Evolutionary conservation across 2,329 filamentous ascomycete species (phyloP).

Genomic region (Aspergillus sp.): DNA sequence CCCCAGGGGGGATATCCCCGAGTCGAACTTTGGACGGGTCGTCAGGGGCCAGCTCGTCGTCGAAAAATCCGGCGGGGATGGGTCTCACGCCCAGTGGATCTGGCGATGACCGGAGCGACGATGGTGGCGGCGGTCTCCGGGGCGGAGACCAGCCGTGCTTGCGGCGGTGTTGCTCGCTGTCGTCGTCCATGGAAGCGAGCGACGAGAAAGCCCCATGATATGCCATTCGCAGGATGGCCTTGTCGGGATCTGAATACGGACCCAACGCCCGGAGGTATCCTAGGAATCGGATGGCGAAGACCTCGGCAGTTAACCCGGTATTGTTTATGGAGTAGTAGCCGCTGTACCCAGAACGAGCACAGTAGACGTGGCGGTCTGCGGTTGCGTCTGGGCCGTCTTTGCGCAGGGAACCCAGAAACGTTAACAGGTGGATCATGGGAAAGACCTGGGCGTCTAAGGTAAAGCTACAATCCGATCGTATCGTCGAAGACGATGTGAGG

Average conservation of each 20-base stretch:
- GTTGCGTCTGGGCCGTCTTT: conserved; percentile 1
- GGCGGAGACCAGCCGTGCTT: no score
- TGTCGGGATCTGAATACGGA: conserved; percentile 6
- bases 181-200: conserved; percentile 2
- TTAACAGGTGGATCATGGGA: conserved; percentile 13
- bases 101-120: conserved; percentile 1
- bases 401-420: background rate
- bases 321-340: conserved; percentile 10
- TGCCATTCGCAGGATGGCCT: conserved; percentile 15
- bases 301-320: conserved; percentile 7
- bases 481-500: conserved; percentile 1
- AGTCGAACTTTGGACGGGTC: conserved; percentile 7
- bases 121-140: no score
- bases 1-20: conserved; percentile 7
- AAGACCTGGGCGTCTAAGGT: background rate
- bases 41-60: background rate
- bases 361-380: conserved; percentile 5
- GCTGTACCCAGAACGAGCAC: background rate
- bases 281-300: conserved; percentile 13
- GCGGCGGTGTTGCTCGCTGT: background rate
- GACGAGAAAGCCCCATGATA: conserved; percentile 3
- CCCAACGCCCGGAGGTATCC: conserved; percentile 10
- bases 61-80: conserved; percentile 13
- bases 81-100: conserved; percentile 6
- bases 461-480: background rate